A percentile compares a stretch with the other conserved stretches of the same genome.
Conservation (phyloP, 257 asterid genomes). For the Anisodus tanguticus region DNA sequence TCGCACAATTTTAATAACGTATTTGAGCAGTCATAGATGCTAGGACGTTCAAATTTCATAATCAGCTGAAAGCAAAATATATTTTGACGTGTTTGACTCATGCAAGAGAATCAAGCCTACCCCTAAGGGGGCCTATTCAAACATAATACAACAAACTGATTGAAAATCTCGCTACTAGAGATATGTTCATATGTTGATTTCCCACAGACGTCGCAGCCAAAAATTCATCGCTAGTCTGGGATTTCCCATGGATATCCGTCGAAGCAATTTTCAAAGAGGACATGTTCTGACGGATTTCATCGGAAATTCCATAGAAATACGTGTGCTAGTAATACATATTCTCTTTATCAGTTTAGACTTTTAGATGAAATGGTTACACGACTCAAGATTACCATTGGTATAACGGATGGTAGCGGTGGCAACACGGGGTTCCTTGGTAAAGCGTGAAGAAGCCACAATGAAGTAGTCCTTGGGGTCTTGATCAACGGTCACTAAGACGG, state of each 20-base stretch:
- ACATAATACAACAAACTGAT: background rate
- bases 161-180: background rate
- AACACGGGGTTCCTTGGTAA: background rate
- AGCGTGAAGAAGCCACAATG: slow-evolving; percentile 4
- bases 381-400: background rate
- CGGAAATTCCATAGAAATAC: too few species aligned
- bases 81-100: background rate
- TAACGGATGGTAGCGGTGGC: background rate
- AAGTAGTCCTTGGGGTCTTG: slow-evolving; percentile 31
- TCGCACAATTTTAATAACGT: background rate
- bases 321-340: background rate
- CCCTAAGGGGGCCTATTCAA: background rate
- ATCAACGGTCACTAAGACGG: slow-evolving; percentile 26
- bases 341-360: background rate
- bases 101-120: background rate
- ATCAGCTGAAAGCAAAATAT: background rate
- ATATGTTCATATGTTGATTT: too few species aligned
- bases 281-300: background rate
- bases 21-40: background rate
- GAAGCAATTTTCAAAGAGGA: too few species aligned
- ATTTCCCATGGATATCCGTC: too few species aligned
- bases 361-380: background rate
- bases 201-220: background rate
- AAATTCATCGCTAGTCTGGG: too few species aligned
- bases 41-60: background rate